Evolutionary conservation across 345 rosid species (phyloP).

Genomic region (Hibiscus syriacus): DNA sequence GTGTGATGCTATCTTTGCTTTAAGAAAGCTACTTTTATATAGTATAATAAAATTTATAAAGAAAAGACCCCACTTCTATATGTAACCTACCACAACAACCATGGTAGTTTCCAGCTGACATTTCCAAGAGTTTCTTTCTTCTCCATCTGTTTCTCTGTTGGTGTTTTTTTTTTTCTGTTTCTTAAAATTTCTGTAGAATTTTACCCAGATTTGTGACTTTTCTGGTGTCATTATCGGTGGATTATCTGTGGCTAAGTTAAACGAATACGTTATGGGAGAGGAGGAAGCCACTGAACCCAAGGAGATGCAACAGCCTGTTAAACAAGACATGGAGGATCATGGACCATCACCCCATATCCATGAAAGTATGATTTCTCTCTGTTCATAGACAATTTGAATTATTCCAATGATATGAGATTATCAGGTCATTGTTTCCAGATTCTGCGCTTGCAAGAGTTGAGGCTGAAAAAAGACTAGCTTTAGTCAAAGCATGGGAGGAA

Average conservation of each 20-base stretch:
- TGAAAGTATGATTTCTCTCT: too few species aligned
- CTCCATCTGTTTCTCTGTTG: background rate
- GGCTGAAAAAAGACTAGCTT: too few species aligned
- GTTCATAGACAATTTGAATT: too few species aligned
- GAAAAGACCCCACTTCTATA: conserved; percentile 5
- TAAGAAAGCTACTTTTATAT: too few species aligned
- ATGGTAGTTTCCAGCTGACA: conserved; percentile 6
- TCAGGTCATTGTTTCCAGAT: conserved; percentile 22
- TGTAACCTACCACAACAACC: conserved; percentile 18
- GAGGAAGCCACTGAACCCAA: conserved; percentile 17
- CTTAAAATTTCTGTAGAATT: background rate
- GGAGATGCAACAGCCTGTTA: conserved; percentile 10
- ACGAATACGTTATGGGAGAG: conserved; percentile 31
- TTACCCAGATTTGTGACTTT: background rate
- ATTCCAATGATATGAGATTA: background rate
- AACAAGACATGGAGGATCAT: conserved; percentile 8
- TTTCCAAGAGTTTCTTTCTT: background rate
- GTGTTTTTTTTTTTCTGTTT: too few species aligned
- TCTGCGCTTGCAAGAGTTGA: conserved; percentile 38
- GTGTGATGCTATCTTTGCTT: too few species aligned
- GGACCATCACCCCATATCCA: too few species aligned
- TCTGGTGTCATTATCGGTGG: too few species aligned
- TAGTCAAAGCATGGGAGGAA: conserved; percentile 78
- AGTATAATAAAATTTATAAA: too few species aligned
- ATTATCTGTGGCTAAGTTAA: too few species aligned